A percentile compares a stretch with the other conserved stretches of the same genome.
These are phyloP conservation scores for Solanum bulbocastanum DNA, from an alignment of 257 asterid species.

Conservation along the genomic window DNA sequence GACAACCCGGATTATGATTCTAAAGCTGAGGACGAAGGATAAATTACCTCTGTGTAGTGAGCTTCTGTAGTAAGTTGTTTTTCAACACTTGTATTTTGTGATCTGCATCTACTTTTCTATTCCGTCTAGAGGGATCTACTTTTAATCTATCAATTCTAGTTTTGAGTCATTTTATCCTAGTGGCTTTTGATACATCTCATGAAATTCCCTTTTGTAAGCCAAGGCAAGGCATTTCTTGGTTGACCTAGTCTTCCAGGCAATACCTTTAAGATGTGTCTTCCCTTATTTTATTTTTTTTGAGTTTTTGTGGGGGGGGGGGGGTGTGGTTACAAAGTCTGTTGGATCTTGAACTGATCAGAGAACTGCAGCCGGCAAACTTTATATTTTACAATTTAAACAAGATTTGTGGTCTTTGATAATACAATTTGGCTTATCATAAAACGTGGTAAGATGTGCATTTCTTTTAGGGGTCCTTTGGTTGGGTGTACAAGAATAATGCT, in stretches of 20 bases:
- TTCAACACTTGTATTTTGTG: background rate
- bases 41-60: background rate
- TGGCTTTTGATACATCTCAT: background rate
- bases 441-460: background rate
- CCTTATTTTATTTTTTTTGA: no score
- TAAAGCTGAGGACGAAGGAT: constrained; percentile 18
- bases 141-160: background rate
- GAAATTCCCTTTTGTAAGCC: background rate
- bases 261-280: background rate
- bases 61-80: constrained; percentile 3
- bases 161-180: background rate
- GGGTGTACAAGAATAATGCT: background rate
- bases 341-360: background rate
- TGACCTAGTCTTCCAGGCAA: background rate
- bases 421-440: background rate
- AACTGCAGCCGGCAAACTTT: background rate
- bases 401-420: background rate
- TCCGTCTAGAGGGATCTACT: background rate
- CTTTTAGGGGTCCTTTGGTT: background rate
- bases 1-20: constrained; percentile 1
- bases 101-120: background rate
- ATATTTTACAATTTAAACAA: background rate
- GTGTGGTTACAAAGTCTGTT: background rate
- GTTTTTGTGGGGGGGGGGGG: background rate
- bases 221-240: background rate